phyloP scores from a whole-genome alignment of 192 early-diverging fungal genomes.

The Backusella australiensis region DNA sequence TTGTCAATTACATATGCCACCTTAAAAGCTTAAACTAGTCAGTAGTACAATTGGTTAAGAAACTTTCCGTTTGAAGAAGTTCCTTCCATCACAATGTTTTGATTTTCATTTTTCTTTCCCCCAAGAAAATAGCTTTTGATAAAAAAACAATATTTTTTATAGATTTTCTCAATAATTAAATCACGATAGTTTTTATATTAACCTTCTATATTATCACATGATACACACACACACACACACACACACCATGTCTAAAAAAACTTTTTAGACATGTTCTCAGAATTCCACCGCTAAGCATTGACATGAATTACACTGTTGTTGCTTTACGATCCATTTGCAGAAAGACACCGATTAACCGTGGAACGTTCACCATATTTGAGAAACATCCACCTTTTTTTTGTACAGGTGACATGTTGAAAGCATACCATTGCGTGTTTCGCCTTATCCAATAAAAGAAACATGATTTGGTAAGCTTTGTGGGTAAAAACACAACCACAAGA shows the following conservation, averaged over 20 bases:
- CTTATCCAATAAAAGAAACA: not conserved
- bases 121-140: not conserved
- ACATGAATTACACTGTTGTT: not conserved
- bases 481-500: not conserved
- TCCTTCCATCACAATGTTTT: not conserved
- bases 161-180: not conserved
- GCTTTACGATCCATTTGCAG: not conserved
- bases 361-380: not conserved
- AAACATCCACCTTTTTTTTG: not conserved
- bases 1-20: not conserved
- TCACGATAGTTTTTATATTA: not conserved
- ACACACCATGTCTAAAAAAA: not conserved
- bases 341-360: not conserved
- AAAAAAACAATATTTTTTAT: not conserved
- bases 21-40: not conserved
- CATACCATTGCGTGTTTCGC: not conserved
- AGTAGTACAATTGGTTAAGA: not conserved
- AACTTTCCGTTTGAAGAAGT: not conserved
- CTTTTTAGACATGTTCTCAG: not conserved
- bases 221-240: not conserved
- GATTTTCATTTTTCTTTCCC: not conserved
- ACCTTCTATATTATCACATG: not conserved
- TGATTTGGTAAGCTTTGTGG: not conserved
- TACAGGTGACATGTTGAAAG: not conserved
- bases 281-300: constrained; percentile 4